Conservation (phyloP, 306 rosid genomes). For the Cucumis melo region DNA sequence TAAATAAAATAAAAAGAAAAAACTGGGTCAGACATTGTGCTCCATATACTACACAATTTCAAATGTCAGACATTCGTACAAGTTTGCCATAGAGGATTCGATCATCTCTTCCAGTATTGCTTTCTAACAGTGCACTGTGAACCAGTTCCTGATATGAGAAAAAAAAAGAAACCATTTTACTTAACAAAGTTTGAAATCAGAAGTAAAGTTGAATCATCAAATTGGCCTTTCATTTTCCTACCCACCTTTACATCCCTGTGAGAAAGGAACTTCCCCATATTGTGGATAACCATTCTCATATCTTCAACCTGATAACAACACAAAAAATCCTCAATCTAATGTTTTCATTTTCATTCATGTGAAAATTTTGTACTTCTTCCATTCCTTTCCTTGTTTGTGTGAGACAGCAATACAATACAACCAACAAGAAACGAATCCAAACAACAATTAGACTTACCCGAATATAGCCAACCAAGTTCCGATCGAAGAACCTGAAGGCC, state of each 20-base stretch:
- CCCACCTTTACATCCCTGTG: constrained; percentile 92
- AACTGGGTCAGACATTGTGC: too few species aligned
- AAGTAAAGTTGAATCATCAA: too few species aligned
- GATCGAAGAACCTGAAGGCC: constrained; percentile 93
- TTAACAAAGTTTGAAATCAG: neutral
- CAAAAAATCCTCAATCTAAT: constrained; percentile 5
- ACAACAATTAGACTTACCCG: constrained; percentile 46
- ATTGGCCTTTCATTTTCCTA: neutral
- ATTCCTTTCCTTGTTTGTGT: too few species aligned
- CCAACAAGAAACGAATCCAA: neutral
- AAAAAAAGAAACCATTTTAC: neutral
- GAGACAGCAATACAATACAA: too few species aligned
- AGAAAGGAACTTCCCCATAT: constrained; percentile 76
- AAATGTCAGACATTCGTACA: constrained; percentile 52
- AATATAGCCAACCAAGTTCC: constrained; percentile 61
- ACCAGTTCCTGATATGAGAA: constrained; percentile 65
- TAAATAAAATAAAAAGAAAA: neutral
- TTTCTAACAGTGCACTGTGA: constrained; percentile 91
- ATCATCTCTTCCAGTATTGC: constrained; percentile 90
- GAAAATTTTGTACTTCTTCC: too few species aligned
- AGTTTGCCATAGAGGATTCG: constrained; percentile 76
- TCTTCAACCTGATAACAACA: constrained; percentile 68
- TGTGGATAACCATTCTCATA: constrained; percentile 69
- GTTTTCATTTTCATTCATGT: neutral
- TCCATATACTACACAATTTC: constrained; percentile 16